Percentiles rank a stretch among this genome's conserved stretches.
phyloP scores from a whole-genome alignment of 345 rosid species.

The Acer campestre region DNA sequence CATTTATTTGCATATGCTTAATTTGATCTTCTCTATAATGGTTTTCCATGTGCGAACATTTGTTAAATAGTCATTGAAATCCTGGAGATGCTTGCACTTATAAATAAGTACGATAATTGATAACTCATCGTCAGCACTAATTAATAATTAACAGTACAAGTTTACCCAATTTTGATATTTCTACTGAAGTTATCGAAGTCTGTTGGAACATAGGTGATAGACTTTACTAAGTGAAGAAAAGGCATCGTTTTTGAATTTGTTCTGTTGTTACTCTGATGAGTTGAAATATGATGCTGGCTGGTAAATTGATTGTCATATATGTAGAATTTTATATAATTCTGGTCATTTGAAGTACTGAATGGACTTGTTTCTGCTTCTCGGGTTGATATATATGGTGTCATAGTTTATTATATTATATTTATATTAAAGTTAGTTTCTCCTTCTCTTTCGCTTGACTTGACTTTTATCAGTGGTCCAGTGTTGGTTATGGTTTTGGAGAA shows the following conservation, averaged over 20 bases:
- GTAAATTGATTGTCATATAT: background rate
- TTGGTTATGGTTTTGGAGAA: slow-evolving; percentile 79
- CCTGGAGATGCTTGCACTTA: background rate
- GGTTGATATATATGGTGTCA: background rate
- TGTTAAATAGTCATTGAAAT: background rate
- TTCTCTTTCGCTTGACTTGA: slow-evolving; percentile 7
- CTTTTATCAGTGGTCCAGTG: slow-evolving; percentile 66
- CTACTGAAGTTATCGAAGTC: background rate
- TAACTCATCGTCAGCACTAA: background rate
- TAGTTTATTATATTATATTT: background rate
- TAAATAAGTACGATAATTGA: background rate
- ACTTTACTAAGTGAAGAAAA: background rate
- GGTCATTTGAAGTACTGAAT: background rate
- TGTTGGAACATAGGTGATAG: slow-evolving; percentile 3
- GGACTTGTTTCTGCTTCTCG: background rate
- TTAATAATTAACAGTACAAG: background rate
- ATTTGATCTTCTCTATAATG: background rate
- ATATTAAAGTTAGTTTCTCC: background rate
- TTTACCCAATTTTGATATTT: background rate
- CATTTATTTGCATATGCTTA: background rate
- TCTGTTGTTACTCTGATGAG: background rate
- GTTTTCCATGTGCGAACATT: background rate
- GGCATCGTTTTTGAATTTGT: background rate
- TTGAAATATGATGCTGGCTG: background rate
- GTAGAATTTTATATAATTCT: background rate